Evolutionary conservation across 2,329 filamentous ascomycete species (phyloP), one percentile per base, ranked within the genome.

Genomic region (Colletotrichum nymphaeae): DNA sequence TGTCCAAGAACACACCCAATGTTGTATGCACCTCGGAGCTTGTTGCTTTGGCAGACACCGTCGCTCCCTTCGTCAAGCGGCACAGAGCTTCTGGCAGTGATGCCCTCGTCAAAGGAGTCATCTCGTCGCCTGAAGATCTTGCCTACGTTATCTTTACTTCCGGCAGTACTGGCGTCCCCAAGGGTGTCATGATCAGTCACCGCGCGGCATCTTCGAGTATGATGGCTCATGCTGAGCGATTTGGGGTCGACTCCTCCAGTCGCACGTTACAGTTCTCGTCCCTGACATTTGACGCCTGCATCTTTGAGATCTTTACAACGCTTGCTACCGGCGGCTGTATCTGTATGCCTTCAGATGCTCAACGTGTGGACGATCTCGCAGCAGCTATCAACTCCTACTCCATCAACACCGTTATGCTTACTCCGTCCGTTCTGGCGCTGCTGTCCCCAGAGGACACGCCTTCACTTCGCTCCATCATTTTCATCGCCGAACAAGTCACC

Each of bases 251-350:
- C 30, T 49, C 35, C 6, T 66, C 66, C 14, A 67, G 84, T 58
- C 77, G 77, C 1, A 77, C 77, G 24, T 68, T 56, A 5, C 87
- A 89, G 71, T 87, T 88, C 66, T 88, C 86, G 1, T 84, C 85
- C 8, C 88, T 87, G 74, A 87, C 86, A 1, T 88, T 89, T 42
- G 88, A 91, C 58, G 83, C 86, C 5, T 85, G 85, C n/a, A 80
- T 90, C 1, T 77, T 86, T 0, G 89, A 90, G 74, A 86, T 87
- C 0, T 80, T 90, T 16, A 84, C 86, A 1, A 84, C 88, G 0
- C 81, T 92, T 5, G 82, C 87, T 12, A 80, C 85, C 35, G 91
- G 91, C 24, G 90, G 88, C 0, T 91, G 88, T 68, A 83, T 92
- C 16, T 92, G 90, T 72, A 83, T 92, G 1, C 89, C 90, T 0